These are phyloP conservation scores for Westerdykella ornata DNA, from an alignment of 2,329 filamentous ascomycete genomes.

Conservation along the genomic window DNA sequence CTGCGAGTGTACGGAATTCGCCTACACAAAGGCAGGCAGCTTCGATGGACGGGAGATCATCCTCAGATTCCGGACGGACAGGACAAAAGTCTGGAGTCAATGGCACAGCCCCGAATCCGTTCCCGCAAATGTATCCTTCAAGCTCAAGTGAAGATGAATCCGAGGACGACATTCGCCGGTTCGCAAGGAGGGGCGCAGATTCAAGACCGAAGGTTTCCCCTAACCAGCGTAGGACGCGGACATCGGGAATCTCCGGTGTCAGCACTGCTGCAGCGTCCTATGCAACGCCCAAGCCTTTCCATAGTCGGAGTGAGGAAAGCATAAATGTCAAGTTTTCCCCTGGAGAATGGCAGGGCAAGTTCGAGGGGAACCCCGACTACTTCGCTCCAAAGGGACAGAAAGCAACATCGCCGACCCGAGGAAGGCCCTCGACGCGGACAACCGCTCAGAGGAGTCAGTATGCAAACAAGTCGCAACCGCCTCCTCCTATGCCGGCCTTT, in stretches of 20 bases:
- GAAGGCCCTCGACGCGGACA: constrained; percentile 21
- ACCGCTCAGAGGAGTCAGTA: constrained; percentile 14
- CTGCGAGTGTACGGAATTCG: constrained; percentile 49
- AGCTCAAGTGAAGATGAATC: constrained; percentile 28
- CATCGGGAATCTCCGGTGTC: constrained; percentile 9
- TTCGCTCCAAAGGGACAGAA: constrained; percentile 35
- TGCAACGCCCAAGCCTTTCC: constrained; percentile 26
- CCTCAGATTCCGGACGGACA: constrained; percentile 29
- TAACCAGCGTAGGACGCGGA: constrained; percentile 14
- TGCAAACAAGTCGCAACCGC: constrained; percentile 15
- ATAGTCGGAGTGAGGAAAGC: constrained; percentile 44
- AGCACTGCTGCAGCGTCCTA: constrained; percentile 14
- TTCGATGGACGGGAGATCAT: constrained; percentile 19
- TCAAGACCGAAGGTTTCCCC: constrained; percentile 8
- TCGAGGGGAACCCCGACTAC: constrained; percentile 40
- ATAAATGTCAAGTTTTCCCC: constrained; percentile 47
- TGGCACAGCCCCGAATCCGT: constrained; percentile 11
- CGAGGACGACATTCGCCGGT: constrained; percentile 15
- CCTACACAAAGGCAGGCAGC: constrained; percentile 28
- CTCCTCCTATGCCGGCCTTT: constrained; percentile 17
- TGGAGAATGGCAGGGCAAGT: constrained; percentile 43
- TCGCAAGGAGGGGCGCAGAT: neutral
- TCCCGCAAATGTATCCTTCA: constrained; percentile 24
- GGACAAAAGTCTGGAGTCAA: constrained; percentile 21
- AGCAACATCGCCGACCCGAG: constrained; percentile 28